These are phyloP conservation scores for Blastocystis sp. DNA, from an alignment of 352 stramenopile genomes.

Conservation along the genomic window DNA sequence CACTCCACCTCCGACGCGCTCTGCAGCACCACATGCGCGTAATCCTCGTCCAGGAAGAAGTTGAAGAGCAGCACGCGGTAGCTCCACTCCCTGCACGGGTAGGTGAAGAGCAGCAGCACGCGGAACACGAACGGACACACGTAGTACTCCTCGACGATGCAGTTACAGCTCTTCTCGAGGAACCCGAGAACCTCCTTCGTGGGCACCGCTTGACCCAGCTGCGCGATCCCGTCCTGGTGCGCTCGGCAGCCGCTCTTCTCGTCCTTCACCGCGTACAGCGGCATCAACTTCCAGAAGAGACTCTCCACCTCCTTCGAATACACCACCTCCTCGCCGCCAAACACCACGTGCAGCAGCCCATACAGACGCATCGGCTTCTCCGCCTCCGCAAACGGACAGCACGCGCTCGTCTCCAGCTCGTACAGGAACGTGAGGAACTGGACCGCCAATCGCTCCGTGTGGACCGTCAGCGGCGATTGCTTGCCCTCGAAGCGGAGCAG, in stretches of 20 bases:
- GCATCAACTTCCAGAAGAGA: neutral
- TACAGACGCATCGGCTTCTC: constrained; percentile 38
- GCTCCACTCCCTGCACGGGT: constrained; percentile 51
- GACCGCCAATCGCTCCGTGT: neutral
- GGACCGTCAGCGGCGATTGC: neutral
- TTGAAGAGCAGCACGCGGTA: constrained; percentile 48
- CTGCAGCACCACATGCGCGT: neutral
- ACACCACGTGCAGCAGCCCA: constrained; percentile 3
- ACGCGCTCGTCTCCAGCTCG: constrained; percentile 14
- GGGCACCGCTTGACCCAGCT: neutral
- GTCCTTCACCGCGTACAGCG: neutral
- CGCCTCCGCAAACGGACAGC: neutral
- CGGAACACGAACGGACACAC: constrained; percentile 24
- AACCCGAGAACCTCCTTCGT: neutral
- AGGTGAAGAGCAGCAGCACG: constrained; percentile 32
- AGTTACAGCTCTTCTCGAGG: neutral
- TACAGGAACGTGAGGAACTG: constrained; percentile 6
- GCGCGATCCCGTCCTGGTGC: neutral
- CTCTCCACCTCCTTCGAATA: neutral
- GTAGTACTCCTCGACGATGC: constrained; percentile 21
- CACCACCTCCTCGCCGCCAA: constrained; percentile 1
- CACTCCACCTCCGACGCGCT: neutral
- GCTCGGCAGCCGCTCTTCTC: neutral
- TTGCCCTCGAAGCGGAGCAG: constrained; percentile 3
- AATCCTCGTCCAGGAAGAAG: constrained; percentile 39